Evolutionary conservation across 1,284 basidiomycete genomes (phyloP).

Genomic region (Irpex rosettiformis): DNA sequence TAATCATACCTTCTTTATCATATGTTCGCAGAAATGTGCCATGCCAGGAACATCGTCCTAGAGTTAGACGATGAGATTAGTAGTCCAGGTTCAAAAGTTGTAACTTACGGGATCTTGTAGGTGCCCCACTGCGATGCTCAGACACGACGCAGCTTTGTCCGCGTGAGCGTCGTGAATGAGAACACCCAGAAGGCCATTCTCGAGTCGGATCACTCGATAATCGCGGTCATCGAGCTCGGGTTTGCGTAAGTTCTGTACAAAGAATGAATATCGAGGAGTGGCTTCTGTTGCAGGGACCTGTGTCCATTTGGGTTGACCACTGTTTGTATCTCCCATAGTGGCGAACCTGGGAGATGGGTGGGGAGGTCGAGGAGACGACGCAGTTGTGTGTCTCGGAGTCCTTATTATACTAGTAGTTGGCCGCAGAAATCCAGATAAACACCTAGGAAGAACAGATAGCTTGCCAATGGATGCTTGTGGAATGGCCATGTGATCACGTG

Average conservation of each 20-base stretch:
- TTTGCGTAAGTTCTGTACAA: slow-evolving; percentile 35
- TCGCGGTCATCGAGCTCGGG: slow-evolving; percentile 40
- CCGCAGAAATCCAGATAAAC: too few species aligned
- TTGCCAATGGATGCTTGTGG: too few species aligned
- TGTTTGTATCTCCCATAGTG: not conserved
- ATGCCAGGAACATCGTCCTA: slow-evolving; percentile 41
- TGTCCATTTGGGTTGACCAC: not conserved
- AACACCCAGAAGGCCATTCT: slow-evolving; percentile 60
- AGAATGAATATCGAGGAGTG: slow-evolving; percentile 20
- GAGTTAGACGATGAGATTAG: not conserved
- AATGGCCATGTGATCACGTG: not conserved
- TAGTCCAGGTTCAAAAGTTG: not conserved
- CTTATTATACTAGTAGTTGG: too few species aligned
- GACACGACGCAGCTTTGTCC: slow-evolving; percentile 64
- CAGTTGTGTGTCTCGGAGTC: too few species aligned
- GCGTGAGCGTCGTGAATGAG: slow-evolving; percentile 57
- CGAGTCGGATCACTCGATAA: slow-evolving; percentile 51
- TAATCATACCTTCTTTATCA: slow-evolving; percentile 37
- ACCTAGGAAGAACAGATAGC: too few species aligned
- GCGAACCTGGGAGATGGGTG: not conserved
- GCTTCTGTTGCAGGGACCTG: slow-evolving; percentile 2
- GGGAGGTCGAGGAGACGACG: not conserved
- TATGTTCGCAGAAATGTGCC: slow-evolving; percentile 61
- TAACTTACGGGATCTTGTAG: slow-evolving; percentile 54
- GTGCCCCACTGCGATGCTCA: slow-evolving; percentile 65